phyloP scores from a whole-genome alignment of 495 filamentous ascomycete species.

The Hypomontagnella monticulosa region DNA sequence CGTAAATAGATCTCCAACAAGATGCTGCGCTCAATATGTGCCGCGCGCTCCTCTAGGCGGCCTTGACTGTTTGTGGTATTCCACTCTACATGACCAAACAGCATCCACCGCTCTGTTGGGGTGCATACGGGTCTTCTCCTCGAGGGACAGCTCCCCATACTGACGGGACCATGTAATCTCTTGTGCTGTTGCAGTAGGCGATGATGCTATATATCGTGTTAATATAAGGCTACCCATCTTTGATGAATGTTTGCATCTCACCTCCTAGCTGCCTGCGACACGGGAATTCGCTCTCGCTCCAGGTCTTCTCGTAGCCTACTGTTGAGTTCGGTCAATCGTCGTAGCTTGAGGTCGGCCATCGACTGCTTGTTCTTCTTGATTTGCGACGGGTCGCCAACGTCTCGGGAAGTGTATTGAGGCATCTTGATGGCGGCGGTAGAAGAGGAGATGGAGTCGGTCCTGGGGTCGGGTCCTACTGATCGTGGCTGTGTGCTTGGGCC shows the following conservation, averaged over 20 bases:
- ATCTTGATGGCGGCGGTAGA: constrained; percentile 48
- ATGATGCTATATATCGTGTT: constrained; percentile 74
- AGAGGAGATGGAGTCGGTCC: constrained; percentile 39
- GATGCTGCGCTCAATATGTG: constrained; percentile 19
- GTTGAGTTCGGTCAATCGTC: constrained; percentile 95
- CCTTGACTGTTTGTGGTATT: constrained; percentile 21
- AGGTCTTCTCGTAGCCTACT: constrained; percentile 92
- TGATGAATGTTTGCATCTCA: constrained; percentile 51
- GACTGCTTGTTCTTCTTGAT: constrained; percentile 98
- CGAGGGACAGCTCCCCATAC: constrained; percentile 95
- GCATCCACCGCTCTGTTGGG: constrained; percentile 88
- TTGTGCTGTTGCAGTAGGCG: constrained; percentile 93
- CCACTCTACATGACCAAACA: constrained; percentile 85
- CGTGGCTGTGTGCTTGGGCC: constrained; percentile 41
- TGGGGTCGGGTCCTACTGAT: constrained; percentile 28
- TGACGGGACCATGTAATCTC: constrained; percentile 98
- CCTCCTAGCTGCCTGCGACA: constrained; percentile 94
- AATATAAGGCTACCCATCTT: constrained; percentile 6
- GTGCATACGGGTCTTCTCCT: constrained; percentile 95
- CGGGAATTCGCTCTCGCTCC: constrained; percentile 91
- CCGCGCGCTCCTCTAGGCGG: constrained; percentile 16
- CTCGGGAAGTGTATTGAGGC: constrained; percentile 66
- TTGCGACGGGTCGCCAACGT: constrained; percentile 67
- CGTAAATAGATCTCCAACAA: constrained; percentile 30
- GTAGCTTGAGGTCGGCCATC: constrained; percentile 97